These are phyloP conservation scores for Emmonsiellopsis sp. DNA, from an alignment of 2,329 filamentous ascomycete genomes.

Conservation along the genomic window DNA sequence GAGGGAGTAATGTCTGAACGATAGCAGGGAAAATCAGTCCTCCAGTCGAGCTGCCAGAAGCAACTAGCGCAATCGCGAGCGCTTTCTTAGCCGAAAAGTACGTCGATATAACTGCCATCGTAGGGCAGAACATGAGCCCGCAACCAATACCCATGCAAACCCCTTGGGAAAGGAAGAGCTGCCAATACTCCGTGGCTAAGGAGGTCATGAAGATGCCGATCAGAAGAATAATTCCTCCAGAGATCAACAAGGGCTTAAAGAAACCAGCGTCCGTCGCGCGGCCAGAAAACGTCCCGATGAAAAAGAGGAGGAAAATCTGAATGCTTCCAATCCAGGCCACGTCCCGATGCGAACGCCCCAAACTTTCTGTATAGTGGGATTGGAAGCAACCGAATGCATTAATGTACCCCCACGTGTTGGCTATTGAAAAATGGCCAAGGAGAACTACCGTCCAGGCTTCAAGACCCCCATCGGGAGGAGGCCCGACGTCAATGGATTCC, in stretches of 20 bases:
- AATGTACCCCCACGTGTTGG: constrained; percentile 49
- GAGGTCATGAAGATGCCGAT: constrained; percentile 45
- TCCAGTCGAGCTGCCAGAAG: constrained; percentile 52
- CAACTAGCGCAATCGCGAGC: constrained; percentile 51
- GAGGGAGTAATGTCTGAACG: constrained; percentile 47
- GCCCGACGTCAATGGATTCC: constrained; percentile 27
- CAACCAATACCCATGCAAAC: constrained; percentile 49
- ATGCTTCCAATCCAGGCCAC: constrained; percentile 47
- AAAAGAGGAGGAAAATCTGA: constrained; percentile 44
- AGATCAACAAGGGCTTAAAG: constrained; percentile 36
- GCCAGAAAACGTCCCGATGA: constrained; percentile 43
- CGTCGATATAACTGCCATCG: constrained; percentile 47
- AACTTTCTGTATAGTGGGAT: constrained; percentile 39
- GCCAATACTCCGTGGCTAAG: constrained; percentile 41
- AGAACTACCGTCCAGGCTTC: no score
- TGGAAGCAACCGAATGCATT: constrained; percentile 51
- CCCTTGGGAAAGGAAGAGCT: constrained; percentile 44
- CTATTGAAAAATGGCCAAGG: constrained; percentile 47
- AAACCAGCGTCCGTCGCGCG: constrained; percentile 45
- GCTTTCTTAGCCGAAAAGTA: constrained; percentile 54
- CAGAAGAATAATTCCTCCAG: constrained; percentile 36
- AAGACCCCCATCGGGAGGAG: constrained; percentile 43
- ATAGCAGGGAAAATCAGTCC: constrained; percentile 56
- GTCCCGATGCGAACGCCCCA: constrained; percentile 37
- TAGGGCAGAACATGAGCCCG: constrained; percentile 47